A percentile compares a stretch with the other conserved stretches of the same genome.
Evolutionary conservation across 75 land plant species (phyloP).

Genomic region (Pinus albicaulis): DNA sequence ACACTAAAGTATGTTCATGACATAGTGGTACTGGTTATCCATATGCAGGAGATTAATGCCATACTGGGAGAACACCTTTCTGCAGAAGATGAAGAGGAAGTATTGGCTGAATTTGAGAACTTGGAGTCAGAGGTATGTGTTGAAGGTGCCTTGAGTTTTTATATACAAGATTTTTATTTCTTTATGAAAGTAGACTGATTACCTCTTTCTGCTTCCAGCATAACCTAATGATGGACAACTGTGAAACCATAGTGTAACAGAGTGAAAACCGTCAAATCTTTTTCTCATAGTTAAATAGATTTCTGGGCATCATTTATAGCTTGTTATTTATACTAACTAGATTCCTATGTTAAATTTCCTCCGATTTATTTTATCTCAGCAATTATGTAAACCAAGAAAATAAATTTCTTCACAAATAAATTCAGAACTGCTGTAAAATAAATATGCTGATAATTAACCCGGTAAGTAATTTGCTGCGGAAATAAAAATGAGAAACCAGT

Average conservation of each 20-base stretch:
- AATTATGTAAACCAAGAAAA: too few relatives aligned
- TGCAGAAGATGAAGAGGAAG: slow-evolving; percentile 91
- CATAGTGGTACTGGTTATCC: background rate
- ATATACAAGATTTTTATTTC: background rate
- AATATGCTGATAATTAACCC: too few relatives aligned
- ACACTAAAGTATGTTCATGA: background rate
- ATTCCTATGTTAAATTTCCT: too few relatives aligned
- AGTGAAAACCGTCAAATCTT: background rate
- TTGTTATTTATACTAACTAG: too few relatives aligned
- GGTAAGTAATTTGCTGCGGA: too few relatives aligned
- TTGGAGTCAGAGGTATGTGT: slow-evolving; percentile 68
- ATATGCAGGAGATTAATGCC: slow-evolving; percentile 79
- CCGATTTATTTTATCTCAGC: too few relatives aligned
- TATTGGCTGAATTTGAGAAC: slow-evolving; percentile 89
- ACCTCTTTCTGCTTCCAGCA: background rate
- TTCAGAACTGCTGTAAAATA: too few relatives aligned
- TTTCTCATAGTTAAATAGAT: background rate
- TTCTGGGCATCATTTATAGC: too few relatives aligned
- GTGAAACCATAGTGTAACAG: background rate
- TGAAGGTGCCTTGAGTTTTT: background rate
- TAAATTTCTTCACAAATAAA: too few relatives aligned
- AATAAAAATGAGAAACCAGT: too few relatives aligned
- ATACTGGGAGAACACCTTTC: slow-evolving; percentile 82
- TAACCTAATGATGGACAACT: background rate
- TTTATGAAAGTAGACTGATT: background rate